These are phyloP conservation scores for Aspergillus jensenii DNA, from an alignment of 2,329 filamentous ascomycete genomes.

Conservation along the genomic window DNA sequence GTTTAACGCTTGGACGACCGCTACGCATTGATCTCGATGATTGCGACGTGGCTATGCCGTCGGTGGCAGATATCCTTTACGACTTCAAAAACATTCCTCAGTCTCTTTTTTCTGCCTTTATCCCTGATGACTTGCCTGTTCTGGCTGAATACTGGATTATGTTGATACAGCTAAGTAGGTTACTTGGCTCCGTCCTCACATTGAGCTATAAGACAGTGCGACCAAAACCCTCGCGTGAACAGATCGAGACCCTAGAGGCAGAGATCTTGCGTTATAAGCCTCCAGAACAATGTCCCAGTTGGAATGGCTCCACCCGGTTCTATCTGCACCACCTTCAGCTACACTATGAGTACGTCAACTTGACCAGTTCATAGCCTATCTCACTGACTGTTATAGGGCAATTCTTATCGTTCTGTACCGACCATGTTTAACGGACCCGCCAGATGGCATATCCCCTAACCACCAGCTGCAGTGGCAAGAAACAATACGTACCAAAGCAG, in stretches of 20 bases:
- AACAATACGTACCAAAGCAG: conserved; percentile 21
- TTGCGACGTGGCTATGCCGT: conserved; percentile 36
- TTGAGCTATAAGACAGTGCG: conserved; percentile 25
- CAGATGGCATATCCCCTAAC: conserved; percentile 16
- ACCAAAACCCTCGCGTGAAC: conserved; percentile 15
- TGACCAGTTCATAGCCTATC: not conserved
- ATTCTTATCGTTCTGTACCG: conserved; percentile 32
- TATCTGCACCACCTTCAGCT: conserved; percentile 28
- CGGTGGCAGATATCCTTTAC: conserved; percentile 25
- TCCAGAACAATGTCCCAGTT: conserved; percentile 15
- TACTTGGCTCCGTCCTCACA: conserved; percentile 25
- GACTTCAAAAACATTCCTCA: conserved; percentile 19
- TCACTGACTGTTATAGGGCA: conserved; percentile 19
- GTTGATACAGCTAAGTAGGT: conserved; percentile 25
- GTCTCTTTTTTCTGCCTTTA: conserved; percentile 11
- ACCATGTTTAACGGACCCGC: conserved; percentile 20
- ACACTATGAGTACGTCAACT: conserved; percentile 26
- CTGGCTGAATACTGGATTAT: conserved; percentile 28
- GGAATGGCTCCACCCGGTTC: conserved; percentile 17
- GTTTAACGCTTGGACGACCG: conserved; percentile 41
- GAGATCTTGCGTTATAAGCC: conserved; percentile 18
- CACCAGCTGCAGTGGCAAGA: conserved; percentile 22
- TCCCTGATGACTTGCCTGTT: conserved; percentile 22
- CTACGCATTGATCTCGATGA: conserved; percentile 41
- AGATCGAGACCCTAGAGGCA: conserved; percentile 24